Evolutionary conservation across 2,329 filamentous ascomycete species (phyloP).

Genomic region (Thermoascus crustaceus): DNA sequence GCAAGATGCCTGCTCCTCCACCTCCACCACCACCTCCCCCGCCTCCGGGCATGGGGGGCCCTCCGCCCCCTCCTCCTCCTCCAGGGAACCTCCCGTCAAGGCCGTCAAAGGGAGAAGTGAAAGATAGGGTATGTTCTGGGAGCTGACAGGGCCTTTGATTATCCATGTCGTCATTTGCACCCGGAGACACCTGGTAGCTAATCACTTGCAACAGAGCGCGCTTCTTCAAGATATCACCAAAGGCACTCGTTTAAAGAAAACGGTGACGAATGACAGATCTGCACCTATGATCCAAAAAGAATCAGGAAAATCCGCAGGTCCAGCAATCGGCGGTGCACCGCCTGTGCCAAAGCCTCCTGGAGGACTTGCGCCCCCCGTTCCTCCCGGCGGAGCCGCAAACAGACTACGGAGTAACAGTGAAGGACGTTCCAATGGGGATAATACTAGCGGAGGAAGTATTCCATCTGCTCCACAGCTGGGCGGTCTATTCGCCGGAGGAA

Average conservation of each 20-base stretch:
- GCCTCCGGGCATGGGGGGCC: slow-evolving; percentile 49
- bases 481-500: slow-evolving; percentile 85
- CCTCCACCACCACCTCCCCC: slow-evolving; percentile 67
- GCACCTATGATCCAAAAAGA: slow-evolving; percentile 60
- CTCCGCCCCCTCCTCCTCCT: slow-evolving; percentile 57
- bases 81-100: slow-evolving; percentile 49
- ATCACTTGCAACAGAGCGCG: slow-evolving; percentile 57
- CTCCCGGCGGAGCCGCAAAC: slow-evolving; percentile 44
- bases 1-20: slow-evolving; percentile 44
- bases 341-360: slow-evolving; percentile 62
- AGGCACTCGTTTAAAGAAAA: slow-evolving; percentile 71
- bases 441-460: slow-evolving; percentile 37
- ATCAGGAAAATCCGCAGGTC: slow-evolving; percentile 49
- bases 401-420: slow-evolving; percentile 81
- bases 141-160: neutral
- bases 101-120: slow-evolving; percentile 47
- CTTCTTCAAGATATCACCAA: slow-evolving; percentile 82
- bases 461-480: slow-evolving; percentile 70
- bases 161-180: neutral
- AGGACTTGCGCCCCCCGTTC: slow-evolving; percentile 63
- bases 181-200: neutral
- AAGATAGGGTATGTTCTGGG: slow-evolving; percentile 53
- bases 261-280: slow-evolving; percentile 86
- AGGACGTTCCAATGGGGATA: slow-evolving; percentile 31
- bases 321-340: slow-evolving; percentile 66